Conservation (phyloP, 192 early-diverging fungal genomes). For the Backusella circina region DNA sequence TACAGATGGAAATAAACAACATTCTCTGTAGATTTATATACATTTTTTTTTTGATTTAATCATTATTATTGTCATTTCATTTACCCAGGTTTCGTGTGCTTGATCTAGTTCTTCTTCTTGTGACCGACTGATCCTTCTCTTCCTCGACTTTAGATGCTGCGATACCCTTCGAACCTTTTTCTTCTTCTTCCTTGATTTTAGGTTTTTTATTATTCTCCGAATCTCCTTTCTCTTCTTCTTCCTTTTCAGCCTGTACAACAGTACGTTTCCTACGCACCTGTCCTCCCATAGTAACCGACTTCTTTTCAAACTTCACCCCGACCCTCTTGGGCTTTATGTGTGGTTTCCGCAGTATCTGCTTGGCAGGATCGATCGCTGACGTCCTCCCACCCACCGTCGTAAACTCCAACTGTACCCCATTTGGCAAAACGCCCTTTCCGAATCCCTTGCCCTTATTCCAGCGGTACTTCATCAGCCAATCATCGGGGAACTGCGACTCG, state of each 20-base stretch:
- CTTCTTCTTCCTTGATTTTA: too few species aligned
- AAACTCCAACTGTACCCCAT: constrained; percentile 60
- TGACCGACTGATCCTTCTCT: neutral
- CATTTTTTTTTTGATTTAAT: too few species aligned
- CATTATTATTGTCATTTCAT: too few species aligned
- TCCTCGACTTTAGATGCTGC: neutral
- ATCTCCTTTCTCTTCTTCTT: neutral
- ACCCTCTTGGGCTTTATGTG: neutral
- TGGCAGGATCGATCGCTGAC: neutral
- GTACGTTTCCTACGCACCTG: too few species aligned
- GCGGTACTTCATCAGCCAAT: constrained; percentile 79
- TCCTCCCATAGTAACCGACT: neutral
- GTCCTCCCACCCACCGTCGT: constrained; percentile 46
- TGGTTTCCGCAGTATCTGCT: neutral
- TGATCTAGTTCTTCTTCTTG: neutral
- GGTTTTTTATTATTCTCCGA: too few species aligned
- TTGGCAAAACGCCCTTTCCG: constrained; percentile 39
- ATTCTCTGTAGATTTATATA: too few species aligned
- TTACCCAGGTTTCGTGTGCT: neutral
- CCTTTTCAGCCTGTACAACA: too few species aligned
- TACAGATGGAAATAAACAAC: too few species aligned
- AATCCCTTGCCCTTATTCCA: constrained; percentile 63
- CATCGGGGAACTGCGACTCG: constrained; percentile 53
- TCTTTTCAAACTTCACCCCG: neutral
- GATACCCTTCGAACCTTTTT: neutral